Base-by-base conservation (phyloP, 106 monocot species). In the Dioscorea alata region DNA sequence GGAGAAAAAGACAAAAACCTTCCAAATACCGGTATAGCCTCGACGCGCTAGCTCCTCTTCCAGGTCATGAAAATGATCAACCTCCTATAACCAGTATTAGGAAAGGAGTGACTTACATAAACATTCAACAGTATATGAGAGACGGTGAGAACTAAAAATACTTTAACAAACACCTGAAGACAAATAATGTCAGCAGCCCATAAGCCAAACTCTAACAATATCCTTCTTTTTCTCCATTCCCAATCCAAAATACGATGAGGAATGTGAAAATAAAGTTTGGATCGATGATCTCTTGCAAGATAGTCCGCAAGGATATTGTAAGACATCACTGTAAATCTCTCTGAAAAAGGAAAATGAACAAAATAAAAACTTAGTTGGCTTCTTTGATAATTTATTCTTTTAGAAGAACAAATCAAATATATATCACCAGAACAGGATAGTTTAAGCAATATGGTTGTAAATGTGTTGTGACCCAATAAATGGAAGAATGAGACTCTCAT, bases 221-320 rank as follows among this genome's bases (percentile, higher is more conserved):
- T 61, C 65, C 78, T 84, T 23, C 70, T 81, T 73, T 89, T 92
- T 61, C 97, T 82, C 92, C 92, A 99, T 61, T 93, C 84, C 97
- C 97, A 99, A 63, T 86, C 81, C 68, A 93, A 57, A 69, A 92
- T 73, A 35, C 76, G 65, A 69, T 60, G 51, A 19, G 87, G 97
- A 79, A 99, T 70, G 66, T 93, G 92, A 66, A 61, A 84, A 58
- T 99, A 99, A 49, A 99, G 83, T 53, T 79, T 85, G 32, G 77
- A 65, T 49, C 61, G 80, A 75, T 93, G 92, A 32, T 99, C 83
- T 61, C 64, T 68, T 21, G 92, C 97, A 65, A 99, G 85, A 49
- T 93, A 99, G 71, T 99, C 92, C 56, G 97, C 97, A 22, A 99
- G 85, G 68, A 99, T 99, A 71, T 99, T 99, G 79, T 99, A 99